A percentile compares a stretch with the other conserved stretches of the same genome.
phyloP scores from a whole-genome alignment of 176 grass and related monocot species.

The Sorghum bicolor region Sorghum_bicolor_NCBIv3 NC_012877.2:55852001-55852500 shows the following conservation, averaged over 20 bases:
- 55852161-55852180: not conserved
- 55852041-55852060: not conserved
- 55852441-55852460: not conserved
- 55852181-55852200: not conserved
- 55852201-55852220: not conserved
- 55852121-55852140: not conserved
- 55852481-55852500: not conserved
- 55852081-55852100: not conserved
- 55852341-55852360: no score
- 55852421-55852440: not conserved
- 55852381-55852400: not conserved
- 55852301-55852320: no score
- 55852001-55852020: not conserved
- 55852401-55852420: not conserved
- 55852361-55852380: no score
- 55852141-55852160: not conserved
- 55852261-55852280: not conserved
- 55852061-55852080: not conserved
- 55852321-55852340: no score
- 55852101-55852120: conserved; percentile 1
- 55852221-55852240: conserved; percentile 8
- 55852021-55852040: not conserved
- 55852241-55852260: conserved; percentile 5
- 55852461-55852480: not conserved
- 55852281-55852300: not conserved